Conservation (phyloP, 2,329 filamentous ascomycete species). For the Cytospora mali region DNA sequence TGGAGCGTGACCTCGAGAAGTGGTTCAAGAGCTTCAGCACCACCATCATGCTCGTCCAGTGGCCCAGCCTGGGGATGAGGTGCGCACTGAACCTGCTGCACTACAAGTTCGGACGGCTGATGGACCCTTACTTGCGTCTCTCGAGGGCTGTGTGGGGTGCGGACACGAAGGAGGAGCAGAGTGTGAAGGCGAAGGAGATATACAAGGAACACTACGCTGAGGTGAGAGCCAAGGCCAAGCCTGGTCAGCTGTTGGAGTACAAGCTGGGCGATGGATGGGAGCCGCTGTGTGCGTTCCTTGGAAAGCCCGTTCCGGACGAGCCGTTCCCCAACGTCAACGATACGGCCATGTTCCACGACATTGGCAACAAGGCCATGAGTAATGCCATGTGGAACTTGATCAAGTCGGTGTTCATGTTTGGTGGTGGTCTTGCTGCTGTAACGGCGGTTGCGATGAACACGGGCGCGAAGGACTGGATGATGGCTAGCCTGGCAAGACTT, state of each 20-base stretch:
- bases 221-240: conserved; percentile 15
- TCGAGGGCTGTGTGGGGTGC: conserved; percentile 8
- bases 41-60: conserved; percentile 24
- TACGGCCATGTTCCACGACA: conserved; percentile 24
- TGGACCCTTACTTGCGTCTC: conserved; percentile 22
- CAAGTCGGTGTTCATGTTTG: conserved; percentile 13
- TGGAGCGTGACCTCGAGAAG: conserved; percentile 36
- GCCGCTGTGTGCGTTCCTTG: conserved; percentile 25
- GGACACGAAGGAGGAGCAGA: conserved; percentile 21
- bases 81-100: conserved; percentile 16
- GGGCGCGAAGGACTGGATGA: conserved; percentile 20
- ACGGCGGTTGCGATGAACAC: conserved; percentile 20
- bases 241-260: conserved; percentile 22
- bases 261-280: conserved; percentile 27
- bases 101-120: conserved; percentile 21
- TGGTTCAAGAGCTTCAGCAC: conserved; percentile 36
- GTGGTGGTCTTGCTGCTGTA: conserved; percentile 16
- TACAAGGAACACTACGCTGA: conserved; percentile 24
- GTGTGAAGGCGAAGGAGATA: conserved; percentile 21
- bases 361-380: conserved; percentile 19
- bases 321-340: conserved; percentile 25
- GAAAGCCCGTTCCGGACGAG: conserved; percentile 22
- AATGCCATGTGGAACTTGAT: conserved; percentile 18
- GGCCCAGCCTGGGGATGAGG: conserved; percentile 19
- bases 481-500: neutral